Evolutionary conservation across 1,284 basidiomycete genomes (phyloP).

Genomic region (Meira nashicola): DNA sequence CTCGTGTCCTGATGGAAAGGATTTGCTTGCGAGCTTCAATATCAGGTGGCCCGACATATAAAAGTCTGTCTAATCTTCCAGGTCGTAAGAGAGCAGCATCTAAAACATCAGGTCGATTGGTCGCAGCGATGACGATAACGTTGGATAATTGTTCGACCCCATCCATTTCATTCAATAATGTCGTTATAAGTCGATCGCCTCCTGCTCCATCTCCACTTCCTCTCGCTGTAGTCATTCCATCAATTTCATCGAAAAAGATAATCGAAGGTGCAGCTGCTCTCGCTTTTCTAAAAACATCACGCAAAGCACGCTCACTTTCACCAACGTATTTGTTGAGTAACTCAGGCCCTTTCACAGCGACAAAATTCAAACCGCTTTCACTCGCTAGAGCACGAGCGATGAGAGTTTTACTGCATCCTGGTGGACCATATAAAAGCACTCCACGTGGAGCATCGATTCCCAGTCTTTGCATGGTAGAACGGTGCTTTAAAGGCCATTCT

Average conservation of each 20-base stretch:
- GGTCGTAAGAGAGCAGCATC: slow-evolving; percentile 92
- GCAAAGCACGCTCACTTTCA: slow-evolving; percentile 87
- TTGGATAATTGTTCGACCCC: slow-evolving; percentile 88
- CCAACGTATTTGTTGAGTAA: slow-evolving; percentile 85
- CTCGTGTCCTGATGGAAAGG: slow-evolving; percentile 67
- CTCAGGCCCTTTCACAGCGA: slow-evolving; percentile 98
- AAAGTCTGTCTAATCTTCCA: slow-evolving; percentile 85
- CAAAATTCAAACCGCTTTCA: slow-evolving; percentile 87
- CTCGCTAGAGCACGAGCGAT: slow-evolving; percentile 83
- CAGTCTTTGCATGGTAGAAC: slow-evolving; percentile 75
- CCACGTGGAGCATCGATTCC: slow-evolving; percentile 86
- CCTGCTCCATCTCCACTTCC: slow-evolving; percentile 51
- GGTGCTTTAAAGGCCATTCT: slow-evolving; percentile 88
- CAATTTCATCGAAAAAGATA: slow-evolving; percentile 97
- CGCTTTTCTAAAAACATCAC: slow-evolving; percentile 93
- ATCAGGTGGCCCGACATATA: slow-evolving; percentile 92
- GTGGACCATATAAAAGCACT: slow-evolving; percentile 89
- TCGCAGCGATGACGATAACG: slow-evolving; percentile 91
- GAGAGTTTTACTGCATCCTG: slow-evolving; percentile 94
- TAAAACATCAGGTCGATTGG: slow-evolving; percentile 87
- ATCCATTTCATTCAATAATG: slow-evolving; percentile 91
- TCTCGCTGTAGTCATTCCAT: slow-evolving; percentile 80
- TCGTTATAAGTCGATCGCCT: slow-evolving; percentile 81
- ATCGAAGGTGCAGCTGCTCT: slow-evolving; percentile 88
- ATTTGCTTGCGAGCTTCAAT: slow-evolving; percentile 74